Evolutionary conservation across 805 yeast genomes (phyloP).

Genomic region (Cyberlindnera meyerae): DNA sequence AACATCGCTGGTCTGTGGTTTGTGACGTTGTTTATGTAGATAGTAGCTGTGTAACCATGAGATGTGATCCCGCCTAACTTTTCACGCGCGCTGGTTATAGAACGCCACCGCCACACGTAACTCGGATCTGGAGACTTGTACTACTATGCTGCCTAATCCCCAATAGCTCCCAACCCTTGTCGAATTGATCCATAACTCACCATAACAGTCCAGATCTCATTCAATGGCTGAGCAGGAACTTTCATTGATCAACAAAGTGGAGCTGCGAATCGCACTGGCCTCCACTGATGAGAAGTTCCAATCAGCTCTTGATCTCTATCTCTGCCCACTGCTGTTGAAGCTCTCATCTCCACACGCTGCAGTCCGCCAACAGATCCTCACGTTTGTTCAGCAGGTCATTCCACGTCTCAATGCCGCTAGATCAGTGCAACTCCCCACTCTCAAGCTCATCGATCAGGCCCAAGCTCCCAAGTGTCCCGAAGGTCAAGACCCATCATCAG

Average conservation of each 20-base stretch:
- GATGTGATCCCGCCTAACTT: too few species aligned
- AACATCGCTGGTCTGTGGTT: too few species aligned
- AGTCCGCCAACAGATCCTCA: conserved; percentile 64
- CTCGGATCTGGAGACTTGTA: too few species aligned
- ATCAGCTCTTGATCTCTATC: conserved; percentile 50
- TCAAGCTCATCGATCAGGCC: conserved; percentile 59
- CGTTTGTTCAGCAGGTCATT: conserved; percentile 60
- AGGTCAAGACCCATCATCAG: conserved; percentile 34
- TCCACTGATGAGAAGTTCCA: conserved; percentile 61
- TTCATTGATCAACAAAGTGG: conserved; percentile 68
- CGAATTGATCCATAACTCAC: too few species aligned
- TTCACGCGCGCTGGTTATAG: too few species aligned
- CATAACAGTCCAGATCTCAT: neutral
- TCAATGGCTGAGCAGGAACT: conserved; percentile 41
- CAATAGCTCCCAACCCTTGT: too few species aligned
- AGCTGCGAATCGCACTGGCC: conserved; percentile 75
- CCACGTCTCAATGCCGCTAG: conserved; percentile 59
- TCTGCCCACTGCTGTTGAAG: conserved; percentile 76
- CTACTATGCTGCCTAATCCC: too few species aligned
- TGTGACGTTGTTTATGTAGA: too few species aligned
- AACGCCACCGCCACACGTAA: too few species aligned
- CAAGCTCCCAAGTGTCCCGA: conserved; percentile 44
- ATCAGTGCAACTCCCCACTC: conserved; percentile 56
- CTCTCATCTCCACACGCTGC: conserved; percentile 62
- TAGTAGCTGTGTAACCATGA: too few species aligned